A percentile compares a stretch with the other conserved stretches of the same genome.
Evolutionary conservation across 2,329 filamentous ascomycete genomes (phyloP).

Genomic region (Xylaria sp.): DNA sequence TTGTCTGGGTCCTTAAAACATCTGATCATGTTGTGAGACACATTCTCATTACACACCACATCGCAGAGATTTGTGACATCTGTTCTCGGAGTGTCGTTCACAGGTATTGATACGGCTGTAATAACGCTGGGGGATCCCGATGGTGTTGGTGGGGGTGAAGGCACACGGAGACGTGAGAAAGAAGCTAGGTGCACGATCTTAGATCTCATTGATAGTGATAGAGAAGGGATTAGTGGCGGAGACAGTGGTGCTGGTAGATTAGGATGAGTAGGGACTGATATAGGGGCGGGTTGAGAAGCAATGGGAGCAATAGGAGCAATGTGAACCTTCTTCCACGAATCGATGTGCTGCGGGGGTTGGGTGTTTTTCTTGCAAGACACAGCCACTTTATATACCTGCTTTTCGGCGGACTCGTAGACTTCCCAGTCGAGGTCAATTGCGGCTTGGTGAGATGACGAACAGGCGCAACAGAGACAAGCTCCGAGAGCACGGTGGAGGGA

Average conservation of each 20-base stretch:
- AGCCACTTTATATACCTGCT: constrained; percentile 4
- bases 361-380: neutral
- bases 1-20: constrained; percentile 8
- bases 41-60: neutral
- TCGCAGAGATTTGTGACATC: constrained; percentile 2
- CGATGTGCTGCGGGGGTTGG: neutral
- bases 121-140: neutral
- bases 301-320: neutral
- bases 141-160: neutral
- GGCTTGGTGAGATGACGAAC: constrained; percentile 3
- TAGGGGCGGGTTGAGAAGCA: neutral
- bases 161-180: neutral
- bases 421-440: constrained; percentile 12
- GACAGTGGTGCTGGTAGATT: neutral
- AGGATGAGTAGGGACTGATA: too few species aligned
- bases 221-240: neutral
- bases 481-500: constrained; percentile 9
- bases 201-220: neutral
- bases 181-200: constrained; percentile 6
- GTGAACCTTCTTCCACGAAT: constrained; percentile 11
- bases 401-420: constrained; percentile 3
- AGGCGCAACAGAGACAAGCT: constrained; percentile 4
- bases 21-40: neutral
- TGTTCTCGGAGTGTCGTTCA: neutral
- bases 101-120: neutral